These are phyloP conservation scores for Acephala macrosclerotiorum DNA, from an alignment of 2,329 filamentous ascomycete genomes.

Conservation along the genomic window DNA sequence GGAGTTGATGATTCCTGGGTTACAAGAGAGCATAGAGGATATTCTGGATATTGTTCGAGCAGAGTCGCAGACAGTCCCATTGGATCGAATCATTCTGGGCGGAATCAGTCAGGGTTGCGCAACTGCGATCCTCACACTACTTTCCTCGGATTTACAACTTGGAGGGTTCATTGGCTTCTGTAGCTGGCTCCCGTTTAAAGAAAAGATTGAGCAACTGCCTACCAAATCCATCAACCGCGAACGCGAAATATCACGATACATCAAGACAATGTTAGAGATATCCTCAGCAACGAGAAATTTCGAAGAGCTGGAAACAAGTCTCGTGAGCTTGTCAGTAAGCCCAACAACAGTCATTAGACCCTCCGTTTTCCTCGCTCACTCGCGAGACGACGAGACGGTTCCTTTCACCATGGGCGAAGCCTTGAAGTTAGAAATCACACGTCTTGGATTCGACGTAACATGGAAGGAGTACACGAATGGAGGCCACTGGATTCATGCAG, in stretches of 20 bases:
- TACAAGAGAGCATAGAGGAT: constrained; percentile 48
- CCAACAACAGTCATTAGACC: constrained; percentile 39
- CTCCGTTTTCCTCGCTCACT: constrained; percentile 53
- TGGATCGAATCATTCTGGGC: constrained; percentile 51
- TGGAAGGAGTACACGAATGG: constrained; percentile 52
- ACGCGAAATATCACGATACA: constrained; percentile 1
- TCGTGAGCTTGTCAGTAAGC: constrained; percentile 9
- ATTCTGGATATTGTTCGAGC: constrained; percentile 45
- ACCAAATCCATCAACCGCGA: neutral
- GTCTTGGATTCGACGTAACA: constrained; percentile 48
- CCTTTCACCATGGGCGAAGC: constrained; percentile 46
- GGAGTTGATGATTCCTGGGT: constrained; percentile 50
- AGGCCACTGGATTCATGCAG: constrained; percentile 54
- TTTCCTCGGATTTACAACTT: constrained; percentile 41
- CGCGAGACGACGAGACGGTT: constrained; percentile 52
- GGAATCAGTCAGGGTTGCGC: constrained; percentile 57
- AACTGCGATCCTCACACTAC: constrained; percentile 48
- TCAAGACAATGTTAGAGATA: constrained; percentile 13
- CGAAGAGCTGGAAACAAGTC: neutral
- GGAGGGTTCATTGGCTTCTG: constrained; percentile 50
- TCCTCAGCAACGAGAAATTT: neutral
- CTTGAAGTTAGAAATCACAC: constrained; percentile 45
- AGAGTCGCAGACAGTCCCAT: constrained; percentile 47
- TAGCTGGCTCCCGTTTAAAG: constrained; percentile 44
- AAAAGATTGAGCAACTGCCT: constrained; percentile 11